Percentiles rank a stretch among this genome's conserved stretches.
phyloP scores from a whole-genome alignment of 495 filamentous ascomycete species.

The Polyplosphaeria fusca region DNA sequence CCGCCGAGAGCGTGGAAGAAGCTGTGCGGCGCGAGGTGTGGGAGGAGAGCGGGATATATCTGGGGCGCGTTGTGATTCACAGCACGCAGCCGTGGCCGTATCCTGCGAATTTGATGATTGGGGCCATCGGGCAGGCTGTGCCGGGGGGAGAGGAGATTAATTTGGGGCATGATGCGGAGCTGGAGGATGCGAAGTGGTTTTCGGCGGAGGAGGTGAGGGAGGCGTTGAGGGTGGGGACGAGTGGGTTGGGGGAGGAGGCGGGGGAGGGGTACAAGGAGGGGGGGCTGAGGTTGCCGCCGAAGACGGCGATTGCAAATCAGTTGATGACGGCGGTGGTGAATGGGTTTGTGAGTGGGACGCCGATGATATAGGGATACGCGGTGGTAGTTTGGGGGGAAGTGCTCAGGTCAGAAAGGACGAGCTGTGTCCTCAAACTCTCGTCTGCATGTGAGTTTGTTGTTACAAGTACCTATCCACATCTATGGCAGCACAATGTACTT shows the following conservation, averaged over 20 bases:
- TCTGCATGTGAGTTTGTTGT: no score
- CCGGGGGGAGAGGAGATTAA: constrained; percentile 72
- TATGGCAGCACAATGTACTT: constrained; percentile 92
- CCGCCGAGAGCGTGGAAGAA: constrained; percentile 91
- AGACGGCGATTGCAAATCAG: constrained; percentile 50
- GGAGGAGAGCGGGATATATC: constrained; percentile 84
- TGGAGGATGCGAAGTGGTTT: constrained; percentile 88
- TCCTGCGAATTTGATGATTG: constrained; percentile 91
- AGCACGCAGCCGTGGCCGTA: constrained; percentile 91
- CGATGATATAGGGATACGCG: constrained; percentile 33
- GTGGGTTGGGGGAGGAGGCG: constrained; percentile 63
- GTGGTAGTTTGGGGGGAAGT: no score
- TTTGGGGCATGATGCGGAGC: constrained; percentile 82
- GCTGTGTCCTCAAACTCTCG: no score
- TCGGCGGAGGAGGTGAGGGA: constrained; percentile 57
- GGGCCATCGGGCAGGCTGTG: constrained; percentile 80
- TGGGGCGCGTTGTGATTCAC: constrained; percentile 87
- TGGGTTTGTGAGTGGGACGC: constrained; percentile 39
- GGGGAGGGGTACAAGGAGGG: constrained; percentile 65
- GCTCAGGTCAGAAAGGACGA: no score
- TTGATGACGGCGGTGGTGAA: constrained; percentile 42
- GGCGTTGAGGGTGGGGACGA: constrained; percentile 47
- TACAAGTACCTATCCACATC: no score
- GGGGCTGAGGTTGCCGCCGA: constrained; percentile 44
- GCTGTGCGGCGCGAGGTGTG: constrained; percentile 92